phyloP scores from a whole-genome alignment of 306 rosid genomes.

The Amphicarpaea edgeworthii region DNA sequence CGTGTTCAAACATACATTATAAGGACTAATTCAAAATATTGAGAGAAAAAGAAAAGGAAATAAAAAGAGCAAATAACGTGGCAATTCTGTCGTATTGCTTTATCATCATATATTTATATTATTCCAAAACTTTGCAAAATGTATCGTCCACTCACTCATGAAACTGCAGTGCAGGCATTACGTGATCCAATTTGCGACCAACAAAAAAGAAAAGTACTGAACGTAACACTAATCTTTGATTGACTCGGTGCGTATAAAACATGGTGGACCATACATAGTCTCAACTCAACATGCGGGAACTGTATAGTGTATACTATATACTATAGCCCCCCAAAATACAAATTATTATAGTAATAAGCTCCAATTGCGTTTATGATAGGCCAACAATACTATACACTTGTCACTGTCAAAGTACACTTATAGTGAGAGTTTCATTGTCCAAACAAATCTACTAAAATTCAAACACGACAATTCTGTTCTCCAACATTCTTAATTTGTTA shows the following conservation, averaged over 20 bases:
- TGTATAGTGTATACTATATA: no score
- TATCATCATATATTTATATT: neutral
- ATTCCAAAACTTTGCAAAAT: slow-evolving; percentile 26
- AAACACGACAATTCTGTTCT: slow-evolving; percentile 20
- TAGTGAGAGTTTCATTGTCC: slow-evolving; percentile 6
- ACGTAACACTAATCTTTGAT: neutral
- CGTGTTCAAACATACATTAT: no score
- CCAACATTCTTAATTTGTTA: neutral
- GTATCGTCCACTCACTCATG: neutral
- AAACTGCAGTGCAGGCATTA: slow-evolving; percentile 30
- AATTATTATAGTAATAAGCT: neutral
- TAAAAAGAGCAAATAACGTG: neutral
- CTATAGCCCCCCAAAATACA: neutral
- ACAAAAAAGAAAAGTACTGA: neutral
- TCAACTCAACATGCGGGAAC: slow-evolving; percentile 6
- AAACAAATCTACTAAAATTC: slow-evolving; percentile 19
- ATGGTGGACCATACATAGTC: slow-evolving; percentile 7
- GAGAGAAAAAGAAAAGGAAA: neutral
- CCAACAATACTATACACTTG: neutral
- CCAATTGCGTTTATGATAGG: neutral
- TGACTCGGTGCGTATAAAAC: slow-evolving; percentile 1
- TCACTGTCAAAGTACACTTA: slow-evolving; percentile 12
- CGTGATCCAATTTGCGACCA: slow-evolving; percentile 1
- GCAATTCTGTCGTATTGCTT: neutral
- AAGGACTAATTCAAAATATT: no score